Conservation (phyloP, 139 green algal genomes). For the Diplosphaera chodatii region DNA sequence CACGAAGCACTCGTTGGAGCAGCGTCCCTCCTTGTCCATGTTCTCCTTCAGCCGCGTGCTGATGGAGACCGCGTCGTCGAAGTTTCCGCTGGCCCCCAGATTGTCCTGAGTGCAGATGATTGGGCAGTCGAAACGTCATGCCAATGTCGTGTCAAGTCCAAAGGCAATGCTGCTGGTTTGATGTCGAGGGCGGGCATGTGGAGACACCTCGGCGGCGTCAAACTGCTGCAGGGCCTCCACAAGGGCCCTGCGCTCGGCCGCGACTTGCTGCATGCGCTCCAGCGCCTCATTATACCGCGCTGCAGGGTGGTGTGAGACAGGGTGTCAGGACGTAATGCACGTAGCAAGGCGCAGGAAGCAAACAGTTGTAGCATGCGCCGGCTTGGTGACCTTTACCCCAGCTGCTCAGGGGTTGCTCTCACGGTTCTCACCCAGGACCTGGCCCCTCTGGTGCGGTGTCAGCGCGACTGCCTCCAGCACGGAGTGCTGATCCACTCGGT, state of each 20-base stretch:
- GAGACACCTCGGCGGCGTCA: background rate
- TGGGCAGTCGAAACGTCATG: no score
- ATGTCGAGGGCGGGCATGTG: no score
- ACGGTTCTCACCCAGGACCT: background rate
- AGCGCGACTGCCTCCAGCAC: background rate
- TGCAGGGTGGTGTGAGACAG: no score
- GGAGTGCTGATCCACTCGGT: background rate
- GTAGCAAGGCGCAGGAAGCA: no score
- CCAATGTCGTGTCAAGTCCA: no score
- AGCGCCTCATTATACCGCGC: background rate
- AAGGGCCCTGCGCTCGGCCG: background rate
- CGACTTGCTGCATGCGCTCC: background rate
- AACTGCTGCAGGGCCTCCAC: background rate
- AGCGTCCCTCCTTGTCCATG: background rate
- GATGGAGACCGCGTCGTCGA: background rate
- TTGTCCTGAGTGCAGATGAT: background rate
- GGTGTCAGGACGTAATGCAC: no score
- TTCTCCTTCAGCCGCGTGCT: background rate
- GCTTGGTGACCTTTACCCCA: no score
- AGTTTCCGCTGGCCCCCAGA: background rate
- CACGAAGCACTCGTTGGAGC: background rate
- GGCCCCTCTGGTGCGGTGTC: background rate
- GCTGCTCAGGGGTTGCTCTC: no score
- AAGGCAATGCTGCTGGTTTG: no score
- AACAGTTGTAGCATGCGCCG: no score